Conservation (phyloP, 2,329 filamentous ascomycete species). For the Phialophora tarda region DNA sequence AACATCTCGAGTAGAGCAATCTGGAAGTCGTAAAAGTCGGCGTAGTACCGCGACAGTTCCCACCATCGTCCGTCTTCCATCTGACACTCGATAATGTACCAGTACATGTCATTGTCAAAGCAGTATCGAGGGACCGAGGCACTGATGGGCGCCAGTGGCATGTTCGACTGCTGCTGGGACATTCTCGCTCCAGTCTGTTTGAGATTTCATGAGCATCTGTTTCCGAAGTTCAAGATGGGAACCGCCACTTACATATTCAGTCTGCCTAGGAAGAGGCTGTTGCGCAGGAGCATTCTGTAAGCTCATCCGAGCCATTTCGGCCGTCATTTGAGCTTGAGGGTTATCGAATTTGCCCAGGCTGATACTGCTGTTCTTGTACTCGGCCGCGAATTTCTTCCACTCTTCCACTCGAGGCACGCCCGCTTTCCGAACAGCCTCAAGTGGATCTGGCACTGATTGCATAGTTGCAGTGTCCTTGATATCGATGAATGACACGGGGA, state of each 20-base stretch:
- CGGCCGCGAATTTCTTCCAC: slow-evolving; percentile 99
- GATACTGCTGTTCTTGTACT: slow-evolving; percentile 99
- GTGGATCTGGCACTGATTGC: slow-evolving; percentile 77
- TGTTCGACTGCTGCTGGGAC: slow-evolving; percentile 51
- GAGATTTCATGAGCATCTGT: slow-evolving; percentile 47
- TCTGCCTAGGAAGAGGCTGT: slow-evolving; percentile 35
- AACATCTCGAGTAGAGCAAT: slow-evolving; percentile 92
- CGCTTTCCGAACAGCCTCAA: slow-evolving; percentile 83
- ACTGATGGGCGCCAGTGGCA: slow-evolving; percentile 73
- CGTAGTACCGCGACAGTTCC: slow-evolving; percentile 93
- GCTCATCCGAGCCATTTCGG: slow-evolving; percentile 79
- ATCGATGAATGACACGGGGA: slow-evolving; percentile 95
- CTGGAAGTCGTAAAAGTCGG: slow-evolving; percentile 99
- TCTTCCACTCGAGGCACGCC: slow-evolving; percentile 95
- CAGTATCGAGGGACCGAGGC: slow-evolving; percentile 91
- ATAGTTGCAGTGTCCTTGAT: slow-evolving; percentile 93
- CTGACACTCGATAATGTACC: slow-evolving; percentile 93
- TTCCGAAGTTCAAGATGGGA: slow-evolving; percentile 21
- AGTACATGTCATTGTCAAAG: slow-evolving; percentile 97
- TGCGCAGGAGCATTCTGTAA: slow-evolving; percentile 56
- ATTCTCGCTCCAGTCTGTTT: slow-evolving; percentile 49
- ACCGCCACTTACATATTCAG: slow-evolving; percentile 40
- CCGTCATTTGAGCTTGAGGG: slow-evolving; percentile 63
- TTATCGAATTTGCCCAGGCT: slow-evolving; percentile 86
- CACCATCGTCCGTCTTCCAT: slow-evolving; percentile 90